Evolutionary conservation across 2,329 filamentous ascomycete species (phyloP).

Genomic region (Beauveria australis): DNA sequence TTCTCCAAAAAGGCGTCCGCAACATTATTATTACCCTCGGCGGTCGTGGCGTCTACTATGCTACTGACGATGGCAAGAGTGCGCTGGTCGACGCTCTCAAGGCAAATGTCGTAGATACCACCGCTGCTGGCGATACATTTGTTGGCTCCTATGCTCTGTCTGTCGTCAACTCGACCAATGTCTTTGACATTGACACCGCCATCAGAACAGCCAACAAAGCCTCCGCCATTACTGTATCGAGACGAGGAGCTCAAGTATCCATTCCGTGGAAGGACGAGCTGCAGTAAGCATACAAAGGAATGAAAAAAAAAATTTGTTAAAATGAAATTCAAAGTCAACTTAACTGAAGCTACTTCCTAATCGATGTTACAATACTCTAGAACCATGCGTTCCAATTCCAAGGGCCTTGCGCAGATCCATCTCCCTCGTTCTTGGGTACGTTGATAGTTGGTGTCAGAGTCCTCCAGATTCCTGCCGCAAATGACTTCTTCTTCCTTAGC

Average conservation of each 20-base stretch:
- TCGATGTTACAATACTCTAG: conserved; percentile 10
- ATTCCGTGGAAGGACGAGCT: conserved; percentile 38
- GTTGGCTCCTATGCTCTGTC: conserved; percentile 78
- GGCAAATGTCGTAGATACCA: conserved; percentile 80
- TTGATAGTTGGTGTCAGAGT: conserved; percentile 6
- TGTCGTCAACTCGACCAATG: conserved; percentile 42
- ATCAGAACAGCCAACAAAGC: conserved; percentile 43
- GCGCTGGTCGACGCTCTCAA: conserved; percentile 55
- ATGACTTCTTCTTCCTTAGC: conserved; percentile 9
- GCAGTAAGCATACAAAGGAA: conserved; percentile 17
- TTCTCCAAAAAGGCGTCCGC: conserved; percentile 60
- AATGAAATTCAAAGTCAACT: conserved; percentile 6
- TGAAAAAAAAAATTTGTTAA: conserved; percentile 1
- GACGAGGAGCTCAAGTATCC: conserved; percentile 34
- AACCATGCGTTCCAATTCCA: conserved; percentile 11
- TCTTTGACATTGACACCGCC: conserved; percentile 50
- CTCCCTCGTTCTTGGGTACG: not conserved
- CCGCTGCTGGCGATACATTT: conserved; percentile 90
- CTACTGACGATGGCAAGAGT: conserved; percentile 32
- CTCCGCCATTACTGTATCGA: conserved; percentile 33
- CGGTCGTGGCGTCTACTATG: conserved; percentile 65
- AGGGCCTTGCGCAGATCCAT: not conserved
- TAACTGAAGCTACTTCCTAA: conserved; percentile 4
- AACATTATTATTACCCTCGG: conserved; percentile 83
- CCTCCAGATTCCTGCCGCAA: conserved; percentile 7